Base-by-base conservation (phyloP, 106 monocot genomes). In the Dendrobium chrysotoxum region DNA sequence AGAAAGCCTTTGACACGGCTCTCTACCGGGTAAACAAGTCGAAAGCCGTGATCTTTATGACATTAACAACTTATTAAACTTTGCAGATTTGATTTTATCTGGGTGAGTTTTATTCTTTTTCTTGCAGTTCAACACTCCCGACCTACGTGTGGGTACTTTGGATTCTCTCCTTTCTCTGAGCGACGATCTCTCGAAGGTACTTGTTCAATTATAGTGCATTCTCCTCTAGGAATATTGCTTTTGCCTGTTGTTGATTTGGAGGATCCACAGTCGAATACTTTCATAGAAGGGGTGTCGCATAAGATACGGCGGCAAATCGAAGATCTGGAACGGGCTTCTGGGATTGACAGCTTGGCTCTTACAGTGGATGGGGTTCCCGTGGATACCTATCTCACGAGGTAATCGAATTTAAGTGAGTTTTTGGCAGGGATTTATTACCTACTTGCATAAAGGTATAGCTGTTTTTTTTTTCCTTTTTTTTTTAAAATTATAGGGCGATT, bases 251-350 rank as follows among this genome's bases (percentile, higher is more conserved):
- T n/a, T 83, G 79, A 86, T 80, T 50, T 10, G 21, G 31, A 79
- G 45, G 47, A 25, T 76, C 40, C 40, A 78, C 86, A 98, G 97
- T 94, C 94, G 31, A 98, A 98, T 83, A 86, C 85, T 53, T 98
- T 98, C 68, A 91, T 94, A 15, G 97, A 98, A 66, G 92, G 89
- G 35, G 92, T 95, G 28, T 92, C 94, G 31, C 94, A 94, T 40
- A 98, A 98, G 88, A 98, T 98, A 80, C 86, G 94, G 77, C 79
- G 97, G 40, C 97, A 98, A 87, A 94, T 98, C 61, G 97, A 98
- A 77, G 97, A 98, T 8, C 78, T 98, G 72, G 94, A 98, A 91
- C 87, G 81, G 82, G 85, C 84, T 66, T 83, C 91, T 4, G 91
- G 92, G 4, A 83, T 86, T 1, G 90, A 98, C 12, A 88, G 90